Conservation (phyloP, 2,329 filamentous ascomycete genomes). For the Dactylellina sp. region DNA sequence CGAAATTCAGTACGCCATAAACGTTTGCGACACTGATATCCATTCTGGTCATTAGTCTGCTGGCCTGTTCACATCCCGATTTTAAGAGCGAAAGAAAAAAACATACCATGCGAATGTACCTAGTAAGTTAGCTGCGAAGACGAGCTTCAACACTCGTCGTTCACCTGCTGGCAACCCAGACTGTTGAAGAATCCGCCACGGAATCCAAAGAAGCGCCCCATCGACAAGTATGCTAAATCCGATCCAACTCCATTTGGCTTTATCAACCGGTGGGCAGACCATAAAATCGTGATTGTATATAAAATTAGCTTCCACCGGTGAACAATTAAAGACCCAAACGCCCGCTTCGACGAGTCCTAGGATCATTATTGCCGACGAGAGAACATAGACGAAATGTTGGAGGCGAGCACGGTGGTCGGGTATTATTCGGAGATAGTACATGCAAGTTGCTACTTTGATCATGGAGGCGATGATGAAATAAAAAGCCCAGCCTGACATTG, state of each 20-base stretch:
- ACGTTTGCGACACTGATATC: constrained; percentile 38
- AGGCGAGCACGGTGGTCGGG: constrained; percentile 45
- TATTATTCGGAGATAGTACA: constrained; percentile 54
- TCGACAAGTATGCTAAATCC: constrained; percentile 36
- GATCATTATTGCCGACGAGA: constrained; percentile 41
- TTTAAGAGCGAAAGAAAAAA: too few species aligned
- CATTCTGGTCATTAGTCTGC: background rate
- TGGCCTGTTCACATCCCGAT: too few species aligned
- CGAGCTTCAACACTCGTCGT: constrained; percentile 44
- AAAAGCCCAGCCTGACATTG: constrained; percentile 54
- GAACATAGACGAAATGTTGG: constrained; percentile 50
- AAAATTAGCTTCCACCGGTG: constrained; percentile 35
- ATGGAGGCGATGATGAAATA: constrained; percentile 55
- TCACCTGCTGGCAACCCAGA: constrained; percentile 37
- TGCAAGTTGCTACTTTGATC: constrained; percentile 56
- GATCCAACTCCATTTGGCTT: constrained; percentile 51
- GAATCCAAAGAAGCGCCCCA: constrained; percentile 40
- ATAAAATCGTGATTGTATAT: constrained; percentile 37
- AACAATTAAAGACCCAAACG: constrained; percentile 52
- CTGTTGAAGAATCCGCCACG: constrained; percentile 40
- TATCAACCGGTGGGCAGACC: constrained; percentile 38
- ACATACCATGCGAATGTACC: constrained; percentile 47
- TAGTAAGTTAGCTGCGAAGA: constrained; percentile 49
- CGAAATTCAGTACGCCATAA: constrained; percentile 42
- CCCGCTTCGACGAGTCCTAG: constrained; percentile 46